Conservation (phyloP, 139 green algal species). For the Chlamydomonas sp. region DNA sequence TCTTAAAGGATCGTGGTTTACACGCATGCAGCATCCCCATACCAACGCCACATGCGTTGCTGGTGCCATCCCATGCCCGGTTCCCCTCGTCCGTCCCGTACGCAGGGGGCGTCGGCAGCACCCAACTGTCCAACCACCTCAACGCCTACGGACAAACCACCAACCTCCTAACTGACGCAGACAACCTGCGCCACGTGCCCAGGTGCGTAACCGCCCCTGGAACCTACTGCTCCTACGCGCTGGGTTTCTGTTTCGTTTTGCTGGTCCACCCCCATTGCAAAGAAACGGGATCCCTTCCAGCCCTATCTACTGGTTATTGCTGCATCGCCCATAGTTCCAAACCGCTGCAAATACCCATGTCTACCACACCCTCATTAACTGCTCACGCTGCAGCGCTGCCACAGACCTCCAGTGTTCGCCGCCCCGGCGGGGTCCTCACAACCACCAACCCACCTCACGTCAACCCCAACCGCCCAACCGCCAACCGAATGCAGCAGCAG, state of each 20-base stretch:
- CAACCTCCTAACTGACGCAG: constrained; percentile 62
- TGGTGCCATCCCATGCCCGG: neutral
- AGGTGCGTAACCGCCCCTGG: constrained; percentile 19
- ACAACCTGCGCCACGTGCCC: constrained; percentile 50
- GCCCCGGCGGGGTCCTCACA: too few relatives aligned
- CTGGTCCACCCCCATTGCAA: neutral
- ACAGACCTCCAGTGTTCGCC: constrained; percentile 7
- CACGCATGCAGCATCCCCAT: neutral
- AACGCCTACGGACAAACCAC: constrained; percentile 52
- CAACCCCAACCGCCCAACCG: too few relatives aligned
- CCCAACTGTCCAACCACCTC: constrained; percentile 58
- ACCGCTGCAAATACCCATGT: neutral
- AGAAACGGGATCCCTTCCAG: neutral
- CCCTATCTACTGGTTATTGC: neutral
- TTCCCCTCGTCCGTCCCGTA: neutral
- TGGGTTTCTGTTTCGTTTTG: neutral
- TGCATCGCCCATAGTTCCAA: neutral
- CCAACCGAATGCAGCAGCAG: too few relatives aligned
- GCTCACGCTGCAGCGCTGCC: neutral
- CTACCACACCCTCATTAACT: too few relatives aligned
- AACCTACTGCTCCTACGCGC: neutral
- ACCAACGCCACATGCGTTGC: neutral
- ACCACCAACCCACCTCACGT: too few relatives aligned
- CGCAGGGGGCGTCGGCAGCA: constrained; percentile 60
- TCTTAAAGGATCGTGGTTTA: neutral